Evolutionary conservation across 2,329 filamentous ascomycete species (phyloP), one percentile per base, ranked within the genome.

Genomic region (Hyphodiscus sp.): DNA sequence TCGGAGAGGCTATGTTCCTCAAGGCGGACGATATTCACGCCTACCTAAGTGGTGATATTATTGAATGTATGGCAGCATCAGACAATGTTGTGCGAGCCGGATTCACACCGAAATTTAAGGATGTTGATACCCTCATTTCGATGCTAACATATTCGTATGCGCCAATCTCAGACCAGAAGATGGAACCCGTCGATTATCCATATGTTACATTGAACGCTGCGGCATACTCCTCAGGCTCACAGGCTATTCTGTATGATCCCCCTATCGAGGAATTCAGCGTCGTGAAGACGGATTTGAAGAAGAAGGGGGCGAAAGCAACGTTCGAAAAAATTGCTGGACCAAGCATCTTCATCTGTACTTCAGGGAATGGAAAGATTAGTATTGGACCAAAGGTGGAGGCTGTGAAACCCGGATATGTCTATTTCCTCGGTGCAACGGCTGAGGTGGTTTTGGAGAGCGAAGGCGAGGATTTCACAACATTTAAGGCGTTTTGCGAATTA

Each of bases 41-140:
- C 47, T 99, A 99, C 71, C 74, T 95, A 44, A 89, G 86, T 2
- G 89, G 89, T 55, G 92, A 99, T 67, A 96, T 99, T 63, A 91
- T 99, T 69, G 94, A 99, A 73, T 99, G 94, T 76, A 99, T 99
- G 94, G 94, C 94, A 0, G 87, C 90, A 9, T 95, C 89, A n/a
- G 94, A 99, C 78, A 99, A 99, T 62, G 94, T 99, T 38, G 91
- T 99, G 49, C 90, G 94, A 52, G 94, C 94, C 0, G 94, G 94
- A 44, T 94, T 99, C 72, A 99, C 94, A 0, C 94, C 94, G 52
- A 99, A 99, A 70, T 99, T 96, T 80, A 96, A 97, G 74, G 94
- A 99, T 63, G 89, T 97, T 20, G 74, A 84, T 51, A 97, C 91
- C 0, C 78, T 99, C 11, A 90, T 92, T 33, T 79, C 83, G 57